Evolutionary conservation across 1,284 basidiomycete species (phyloP), one percentile per base, ranked within the genome.

Genomic region (Ceratobasidium sp.): DNA sequence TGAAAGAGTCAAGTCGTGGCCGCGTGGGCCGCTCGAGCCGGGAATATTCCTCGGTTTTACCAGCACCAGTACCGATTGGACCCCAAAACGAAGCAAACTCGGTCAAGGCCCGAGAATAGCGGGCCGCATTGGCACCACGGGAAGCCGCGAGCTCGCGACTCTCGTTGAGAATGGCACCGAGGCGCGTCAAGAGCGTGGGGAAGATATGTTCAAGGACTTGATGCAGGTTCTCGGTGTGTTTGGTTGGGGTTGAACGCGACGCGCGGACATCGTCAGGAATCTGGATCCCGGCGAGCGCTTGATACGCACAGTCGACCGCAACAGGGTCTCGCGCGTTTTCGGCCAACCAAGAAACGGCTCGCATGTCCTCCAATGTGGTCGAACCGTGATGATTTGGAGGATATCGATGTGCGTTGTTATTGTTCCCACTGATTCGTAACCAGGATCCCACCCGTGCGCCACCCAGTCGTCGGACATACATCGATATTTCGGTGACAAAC

Each of bases 41-140:
- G 1, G 55, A 48, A 20, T 12, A 52, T 16, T 54, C 14, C 2
- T 41, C 12, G 1, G 46, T 46, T 44, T 8, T 52, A 44, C 18
- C n/a, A 10, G 10, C 44, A 18, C 20, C n/a, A 7, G 50, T 6
- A 23, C 33, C 50, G 7, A 10, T 30, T 10, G 33, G 18, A 12
- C 62, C 73, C 18, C 66, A 46, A 44, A 66, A 75, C 16, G 60
- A 35, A 3, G 18, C 46, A 4, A 75, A n/a, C n/a, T 75, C 33
- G 14, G 62, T 46, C 35, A 66, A 23, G 27, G 73, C 62, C 16
- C 73, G 30, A 2, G 73, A 35, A 23, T 65, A 66, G 1, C 73
- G 73, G 16, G 73, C 73, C 8, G 60, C 59, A 44, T 66, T 66
- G 54, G 62, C 62, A 23, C 73, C 73, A 55, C 73, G 73, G 8